Evolutionary conservation across 371 early-diverging fungal species (phyloP).

Genomic region (Rhizopus stolonifer): DNA sequence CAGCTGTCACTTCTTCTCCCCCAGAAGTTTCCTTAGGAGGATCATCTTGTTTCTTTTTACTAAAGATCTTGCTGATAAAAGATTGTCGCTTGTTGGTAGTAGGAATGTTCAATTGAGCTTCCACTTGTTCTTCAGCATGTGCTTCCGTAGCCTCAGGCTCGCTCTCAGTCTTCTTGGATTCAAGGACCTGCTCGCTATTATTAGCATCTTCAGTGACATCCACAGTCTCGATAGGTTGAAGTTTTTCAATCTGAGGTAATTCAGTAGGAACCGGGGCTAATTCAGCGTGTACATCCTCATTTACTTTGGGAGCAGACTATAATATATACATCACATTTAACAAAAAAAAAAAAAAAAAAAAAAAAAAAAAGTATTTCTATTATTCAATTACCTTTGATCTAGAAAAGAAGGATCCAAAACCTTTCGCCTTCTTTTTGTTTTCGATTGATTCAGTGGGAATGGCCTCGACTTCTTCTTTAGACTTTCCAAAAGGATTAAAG

Average conservation of each 20-base stretch:
- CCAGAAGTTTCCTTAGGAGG: constrained; percentile 1
- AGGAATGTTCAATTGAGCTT: constrained; percentile 2
- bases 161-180: constrained; percentile 8
- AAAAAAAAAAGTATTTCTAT: no score
- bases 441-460: no score
- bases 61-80: constrained; percentile 65
- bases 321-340: no score
- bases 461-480: constrained; percentile 24
- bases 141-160: constrained; percentile 7
- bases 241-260: constrained; percentile 24
- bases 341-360: no score
- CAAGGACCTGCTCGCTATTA: constrained; percentile 2
- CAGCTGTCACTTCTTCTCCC: constrained; percentile 4
- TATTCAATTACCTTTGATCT: constrained; percentile 23
- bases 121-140: constrained; percentile 10
- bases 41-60: constrained; percentile 42
- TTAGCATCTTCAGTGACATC: constrained; percentile 12
- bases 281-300: constrained; percentile 9
- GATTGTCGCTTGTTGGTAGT: constrained; percentile 35
- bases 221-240: constrained; percentile 25
- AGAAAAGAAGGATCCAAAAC: constrained; percentile 21
- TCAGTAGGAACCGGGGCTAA: constrained; percentile 16
- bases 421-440: constrained; percentile 18
- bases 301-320: constrained; percentile 13
- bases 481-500: constrained; percentile 32